Evolutionary conservation across 768 basidiomycete genomes (phyloP), one percentile per base, ranked within the genome.

Genomic region (Gloeophyllum trabeum): DNA sequence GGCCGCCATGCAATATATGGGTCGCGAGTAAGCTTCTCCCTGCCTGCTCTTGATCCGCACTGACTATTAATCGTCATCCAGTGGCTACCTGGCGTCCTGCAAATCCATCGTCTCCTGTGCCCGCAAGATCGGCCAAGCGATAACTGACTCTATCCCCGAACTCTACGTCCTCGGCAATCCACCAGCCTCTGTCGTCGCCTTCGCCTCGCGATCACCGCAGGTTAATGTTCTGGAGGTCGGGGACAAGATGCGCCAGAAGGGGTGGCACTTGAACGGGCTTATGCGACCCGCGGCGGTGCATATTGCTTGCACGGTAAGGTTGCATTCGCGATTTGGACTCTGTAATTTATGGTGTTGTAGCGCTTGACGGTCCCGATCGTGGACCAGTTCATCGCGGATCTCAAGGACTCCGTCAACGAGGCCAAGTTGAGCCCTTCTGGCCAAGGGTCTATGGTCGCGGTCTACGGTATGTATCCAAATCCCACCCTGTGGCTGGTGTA

Each of bases 1-100:
- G 91, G 94, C 94, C 5, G 90, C 91, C 2, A 82, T 99, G 79
- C 85, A 94, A 48, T 78, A 88, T 57, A 82, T 97, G 66, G 94
- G 94, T 22, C 70, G 80, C 46, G 71, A 82, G 88, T 91, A 54
- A 40, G 81, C 68, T 16, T 28, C 30, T 5, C 20, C 24, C 42
- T 38, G 18, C 26, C 36, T 20, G 36, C 13, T 22, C 18, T 43
- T 36, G 37, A 18, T 23, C 25, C 4, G 32, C 45, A 18, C 40
- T 47, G 6, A 43, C 41, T 18, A 30, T 32, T 7, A 16, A 20
- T 18, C 19, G 5, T 24, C 35, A 34, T 26, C 5, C 52, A 91
- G 86, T 24, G 94, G 94, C 7, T 98, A 99, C 63, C 71, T 86
- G 19, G 67, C 73, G 41, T 92, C 93, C 1, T 97, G 94, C 55